These are phyloP conservation scores for Neofusicoccum parvum DNA, from an alignment of 2,329 filamentous ascomycete genomes.

Conservation along the genomic window DNA sequence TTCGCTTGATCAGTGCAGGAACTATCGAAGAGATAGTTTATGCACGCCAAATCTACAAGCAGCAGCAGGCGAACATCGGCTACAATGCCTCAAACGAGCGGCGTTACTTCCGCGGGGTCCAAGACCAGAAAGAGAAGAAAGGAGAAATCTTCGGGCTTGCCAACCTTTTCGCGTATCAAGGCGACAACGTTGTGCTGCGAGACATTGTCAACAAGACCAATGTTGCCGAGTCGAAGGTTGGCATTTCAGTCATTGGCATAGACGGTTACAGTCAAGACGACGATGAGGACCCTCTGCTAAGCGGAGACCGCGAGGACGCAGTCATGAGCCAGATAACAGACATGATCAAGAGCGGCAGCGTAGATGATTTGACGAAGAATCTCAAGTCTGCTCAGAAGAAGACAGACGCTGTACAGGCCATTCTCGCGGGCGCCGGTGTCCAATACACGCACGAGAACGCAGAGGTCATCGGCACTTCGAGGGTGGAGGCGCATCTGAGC, in stretches of 20 bases:
- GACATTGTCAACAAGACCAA: conserved; percentile 99
- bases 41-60: conserved; percentile 96
- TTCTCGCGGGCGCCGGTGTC: conserved; percentile 83
- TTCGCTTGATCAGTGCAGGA: conserved; percentile 84
- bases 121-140: conserved; percentile 77
- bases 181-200: conserved; percentile 77
- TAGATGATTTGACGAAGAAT: conserved; percentile 29
- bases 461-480: conserved; percentile 90
- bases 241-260: conserved; percentile 77
- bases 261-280: conserved; percentile 65
- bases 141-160: conserved; percentile 91
- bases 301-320: conserved; percentile 61
- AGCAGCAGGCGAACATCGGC: conserved; percentile 96
- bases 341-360: conserved; percentile 53
- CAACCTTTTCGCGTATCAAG: conserved; percentile 84
- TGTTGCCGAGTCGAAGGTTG: conserved; percentile 86
- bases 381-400: conserved; percentile 40
- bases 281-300: conserved; percentile 28
- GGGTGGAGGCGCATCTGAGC: conserved; percentile 83
- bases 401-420: conserved; percentile 80
- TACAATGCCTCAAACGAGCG: conserved; percentile 92
- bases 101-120: conserved; percentile 92
- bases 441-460: conserved; percentile 97
- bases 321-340: conserved; percentile 74
- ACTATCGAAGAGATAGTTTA: conserved; percentile 98